A percentile compares a stretch with the other conserved stretches of the same genome.
Evolutionary conservation across 192 early-diverging fungal genomes (phyloP).

Genomic region (Dissophora globulifera): DNA sequence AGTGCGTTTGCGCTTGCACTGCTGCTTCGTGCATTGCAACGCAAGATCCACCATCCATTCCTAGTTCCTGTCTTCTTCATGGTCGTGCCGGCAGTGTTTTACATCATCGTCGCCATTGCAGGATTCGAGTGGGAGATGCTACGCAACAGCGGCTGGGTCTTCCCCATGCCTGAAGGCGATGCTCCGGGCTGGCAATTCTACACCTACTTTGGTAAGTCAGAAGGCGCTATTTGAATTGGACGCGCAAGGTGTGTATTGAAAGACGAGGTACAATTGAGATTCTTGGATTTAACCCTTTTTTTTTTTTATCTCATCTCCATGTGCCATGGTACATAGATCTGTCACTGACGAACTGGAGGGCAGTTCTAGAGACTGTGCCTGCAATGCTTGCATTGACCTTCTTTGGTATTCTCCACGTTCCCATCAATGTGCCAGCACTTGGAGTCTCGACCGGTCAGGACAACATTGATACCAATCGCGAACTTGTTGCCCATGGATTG

Average conservation of each 20-base stretch:
- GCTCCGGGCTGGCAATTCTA: constrained; percentile 92
- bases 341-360: constrained; percentile 71
- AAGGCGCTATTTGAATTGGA: too few relatives aligned
- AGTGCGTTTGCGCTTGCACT: constrained; percentile 73
- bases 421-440: constrained; percentile 95
- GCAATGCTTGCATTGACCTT: constrained; percentile 94
- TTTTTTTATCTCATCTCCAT: too few relatives aligned
- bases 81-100: constrained; percentile 82
- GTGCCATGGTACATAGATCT: too few relatives aligned
- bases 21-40: constrained; percentile 78
- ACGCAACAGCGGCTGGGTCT: constrained; percentile 85
- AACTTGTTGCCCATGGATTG: constrained; percentile 92
- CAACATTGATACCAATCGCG: constrained; percentile 90
- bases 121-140: constrained; percentile 73
- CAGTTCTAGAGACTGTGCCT: constrained; percentile 77
- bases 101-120: constrained; percentile 66
- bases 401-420: constrained; percentile 96
- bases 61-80: constrained; percentile 93
- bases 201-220: constrained; percentile 74
- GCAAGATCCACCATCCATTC: constrained; percentile 77
- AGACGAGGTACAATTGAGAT: too few relatives aligned
- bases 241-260: too few relatives aligned
- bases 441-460: constrained; percentile 90
- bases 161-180: constrained; percentile 74
- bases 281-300: too few relatives aligned